Evolutionary conservation across 129 eudicot genomes (phyloP), one percentile per base, ranked within the genome.

Genomic region (Flaveria robusta): DNA sequence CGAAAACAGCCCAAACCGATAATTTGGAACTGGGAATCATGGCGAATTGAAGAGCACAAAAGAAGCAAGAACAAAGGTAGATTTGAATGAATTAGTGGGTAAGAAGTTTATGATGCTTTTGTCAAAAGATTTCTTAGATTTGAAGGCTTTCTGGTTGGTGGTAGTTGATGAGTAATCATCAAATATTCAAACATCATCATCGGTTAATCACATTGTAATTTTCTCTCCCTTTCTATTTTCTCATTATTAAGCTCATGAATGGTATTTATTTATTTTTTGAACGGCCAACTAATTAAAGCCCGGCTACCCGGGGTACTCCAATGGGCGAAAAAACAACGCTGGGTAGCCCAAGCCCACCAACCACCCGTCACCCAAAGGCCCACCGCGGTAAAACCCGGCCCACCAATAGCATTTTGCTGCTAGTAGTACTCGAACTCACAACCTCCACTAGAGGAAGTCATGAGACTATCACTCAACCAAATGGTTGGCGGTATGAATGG

Each of bases 81-180:
- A 54, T 43, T 37, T 19, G 49, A 66, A 39, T 16, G 20, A 65
- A 63, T 0, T 19, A 67, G 51, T 80, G 54, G 31, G 76, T 18
- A 45, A 56, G 70, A 78, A 78, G 81, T 78, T 58, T 80, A 74
- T 74, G 80, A 80, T 74, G 84, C 29, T 55, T 43, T 29, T 80
- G 51, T 62, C 43, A 76, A 39, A 72, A 70, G 68, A 27, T 81
- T 81, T 45, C 86, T 70, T 82, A 75, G 37, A 19, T 66, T 73
- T 66, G 26, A 80, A 80, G 83, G 74, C 43, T 80, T 67, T 37
- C n/a, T 55, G 62, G 75, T 74, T 74, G 79, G 84, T 65, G 83
- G 79, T 49, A 19, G 62, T 72, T 77, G 79, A 64, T 65, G 34
- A 37, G 69, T 54, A 68, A 72, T 3, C 66, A 20, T 43, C 14